Evolutionary conservation across 768 basidiomycete species (phyloP).

Genomic region (Tylopilus subfusipes): DNA sequence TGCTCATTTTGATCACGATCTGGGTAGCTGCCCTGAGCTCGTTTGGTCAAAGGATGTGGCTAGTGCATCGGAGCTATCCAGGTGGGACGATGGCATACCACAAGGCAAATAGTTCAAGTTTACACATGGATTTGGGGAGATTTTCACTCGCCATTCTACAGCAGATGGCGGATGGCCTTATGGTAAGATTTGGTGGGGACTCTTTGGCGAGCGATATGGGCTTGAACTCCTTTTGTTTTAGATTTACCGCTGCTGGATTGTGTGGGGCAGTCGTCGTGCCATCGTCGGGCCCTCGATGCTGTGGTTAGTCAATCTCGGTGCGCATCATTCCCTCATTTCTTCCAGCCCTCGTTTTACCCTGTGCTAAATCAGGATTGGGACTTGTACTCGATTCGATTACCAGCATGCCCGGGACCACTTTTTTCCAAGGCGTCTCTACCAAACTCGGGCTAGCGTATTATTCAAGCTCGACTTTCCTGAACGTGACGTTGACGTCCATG

Average conservation of each 20-base stretch:
- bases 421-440: slow-evolving; percentile 1
- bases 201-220: not conserved
- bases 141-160: slow-evolving; percentile 19
- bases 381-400: not conserved
- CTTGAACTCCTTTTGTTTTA: slow-evolving; percentile 9
- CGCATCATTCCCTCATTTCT: not conserved
- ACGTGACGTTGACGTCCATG: slow-evolving; percentile 3
- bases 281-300: slow-evolving; percentile 13
- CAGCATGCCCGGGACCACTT: not conserved
- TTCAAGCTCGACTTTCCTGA: slow-evolving; percentile 8
- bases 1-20: slow-evolving; percentile 29
- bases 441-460: slow-evolving; percentile 2
- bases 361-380: slow-evolving; percentile 5
- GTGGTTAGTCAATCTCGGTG: slow-evolving; percentile 17
- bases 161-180: slow-evolving; percentile 30
- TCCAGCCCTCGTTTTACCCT: not conserved
- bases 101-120: not conserved
- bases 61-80: slow-evolving; percentile 29
- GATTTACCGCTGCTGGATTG: slow-evolving; percentile 36
- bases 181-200: slow-evolving; percentile 5
- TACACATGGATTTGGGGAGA: not conserved
- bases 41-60: slow-evolving; percentile 30
- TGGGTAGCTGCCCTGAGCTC: slow-evolving; percentile 12
- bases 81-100: slow-evolving; percentile 23
- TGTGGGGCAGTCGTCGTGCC: slow-evolving; percentile 27